Base-by-base conservation (phyloP, 2,329 filamentous ascomycete species). In the Elsinoe ampelina region DNA sequence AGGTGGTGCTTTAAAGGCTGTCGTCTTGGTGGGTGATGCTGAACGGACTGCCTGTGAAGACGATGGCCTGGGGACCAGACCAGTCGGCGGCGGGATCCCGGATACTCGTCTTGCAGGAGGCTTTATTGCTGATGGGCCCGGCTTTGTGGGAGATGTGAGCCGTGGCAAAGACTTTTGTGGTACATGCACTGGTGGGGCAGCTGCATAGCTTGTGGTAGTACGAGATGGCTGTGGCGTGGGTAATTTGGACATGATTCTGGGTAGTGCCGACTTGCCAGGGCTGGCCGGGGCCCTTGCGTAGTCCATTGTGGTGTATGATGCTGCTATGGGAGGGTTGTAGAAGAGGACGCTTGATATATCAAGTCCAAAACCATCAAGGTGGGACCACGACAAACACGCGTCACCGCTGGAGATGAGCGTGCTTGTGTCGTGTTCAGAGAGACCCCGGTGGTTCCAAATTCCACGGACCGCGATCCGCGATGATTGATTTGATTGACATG, bases 181-280 rank as follows among this genome's bases (percentile, higher is more conserved):
- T 39, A 26, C 45, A 50, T 50, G 45, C 20, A 26, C 45, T 50
- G 48, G 48, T 52, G 48, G 48, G 48, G 48, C 48, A 13, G 19
- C 48, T 52, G 51, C 32, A 51, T 38, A 19, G 26, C 45, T 62
- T 41, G 71, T 69, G 42, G 72, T 58, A 30, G 39, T 43, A 10
- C 34, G 55, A 20, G 68, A 72, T 20, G 74, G 59, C 38, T 65
- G 64, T 43, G 69, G 78, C 59, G 80, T 70, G 11, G 80, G 80
- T 47, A 82, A 70, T 61, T 76, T 75, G 19, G 79, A 82, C 42
- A 74, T 30, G 26, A 30, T 72, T 43, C 79, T 73, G 58, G 80
- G 79, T 52, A 81, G 66, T 35, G 22, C 38, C 19, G 54, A 48
- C 26, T 68, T 55, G 13, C 36, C 26, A 64, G 64, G 58, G 64